Evolutionary conservation across 106 monocot species (phyloP).

Genomic region (Phalaenopsis equestris): DNA sequence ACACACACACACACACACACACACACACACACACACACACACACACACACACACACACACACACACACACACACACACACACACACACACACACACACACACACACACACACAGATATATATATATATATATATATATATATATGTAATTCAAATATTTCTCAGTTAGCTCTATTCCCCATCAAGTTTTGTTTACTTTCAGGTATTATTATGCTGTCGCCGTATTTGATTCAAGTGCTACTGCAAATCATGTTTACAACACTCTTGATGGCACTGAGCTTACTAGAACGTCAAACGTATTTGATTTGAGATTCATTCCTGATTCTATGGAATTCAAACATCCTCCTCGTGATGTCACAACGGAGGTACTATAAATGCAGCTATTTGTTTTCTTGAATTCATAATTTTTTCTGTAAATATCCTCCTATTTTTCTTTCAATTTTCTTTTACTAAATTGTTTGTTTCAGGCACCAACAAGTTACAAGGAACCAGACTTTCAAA

Average conservation of each 20-base stretch:
- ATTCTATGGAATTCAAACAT: conserved; percentile 72
- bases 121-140: too few species aligned
- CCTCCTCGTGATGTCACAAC: conserved; percentile 61
- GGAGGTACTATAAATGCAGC: conserved; percentile 39
- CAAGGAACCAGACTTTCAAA: conserved; percentile 63
- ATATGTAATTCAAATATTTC: neutral
- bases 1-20: too few species aligned
- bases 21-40: too few species aligned
- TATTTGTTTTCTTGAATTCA: neutral
- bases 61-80: too few species aligned
- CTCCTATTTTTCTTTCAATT: neutral
- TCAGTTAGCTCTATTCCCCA: neutral
- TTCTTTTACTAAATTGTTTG: neutral
- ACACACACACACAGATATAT: too few species aligned
- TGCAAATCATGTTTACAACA: conserved; percentile 75
- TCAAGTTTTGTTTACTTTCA: conserved; percentile 13
- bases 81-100: too few species aligned
- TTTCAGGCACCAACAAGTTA: conserved; percentile 61
- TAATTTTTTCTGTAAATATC: neutral
- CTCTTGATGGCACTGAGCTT: conserved; percentile 74
- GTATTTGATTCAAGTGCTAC: conserved; percentile 86
- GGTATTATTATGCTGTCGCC: conserved; percentile 90
- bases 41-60: too few species aligned
- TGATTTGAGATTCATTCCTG: conserved; percentile 84
- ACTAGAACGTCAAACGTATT: conserved; percentile 80